Evolutionary conservation across 495 filamentous ascomycete genomes (phyloP).

Genomic region (Podospora fimiseda): DNA sequence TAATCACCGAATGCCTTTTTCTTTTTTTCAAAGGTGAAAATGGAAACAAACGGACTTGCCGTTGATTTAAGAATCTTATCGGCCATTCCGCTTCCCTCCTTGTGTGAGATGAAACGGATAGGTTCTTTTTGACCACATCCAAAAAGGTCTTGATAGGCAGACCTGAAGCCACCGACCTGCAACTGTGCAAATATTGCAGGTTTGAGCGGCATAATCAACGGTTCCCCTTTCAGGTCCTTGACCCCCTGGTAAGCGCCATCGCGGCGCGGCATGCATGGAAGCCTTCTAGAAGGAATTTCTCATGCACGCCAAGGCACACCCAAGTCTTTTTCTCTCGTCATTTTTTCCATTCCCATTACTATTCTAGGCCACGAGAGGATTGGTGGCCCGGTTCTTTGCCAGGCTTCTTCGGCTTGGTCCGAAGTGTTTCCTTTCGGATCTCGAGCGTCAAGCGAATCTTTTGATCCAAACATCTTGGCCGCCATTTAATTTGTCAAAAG

Average conservation of each 20-base stretch:
- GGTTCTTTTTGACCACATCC: no score
- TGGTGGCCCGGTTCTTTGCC: background rate
- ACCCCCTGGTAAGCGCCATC: conserved; percentile 4
- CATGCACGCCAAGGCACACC: background rate
- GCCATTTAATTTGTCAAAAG: no score
- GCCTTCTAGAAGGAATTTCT: conserved; percentile 12
- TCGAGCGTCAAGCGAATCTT: background rate
- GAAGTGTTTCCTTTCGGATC: background rate
- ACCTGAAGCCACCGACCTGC: no score
- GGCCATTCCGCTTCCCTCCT: conserved; percentile 2
- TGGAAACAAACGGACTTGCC: background rate
- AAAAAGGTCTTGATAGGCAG: no score
- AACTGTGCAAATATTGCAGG: no score
- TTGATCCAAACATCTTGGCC: no score
- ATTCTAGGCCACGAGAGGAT: background rate
- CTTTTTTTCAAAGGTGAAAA: no score
- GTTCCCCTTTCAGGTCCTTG: background rate
- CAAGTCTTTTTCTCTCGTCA: background rate
- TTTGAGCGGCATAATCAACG: conserved; percentile 5
- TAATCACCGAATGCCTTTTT: no score
- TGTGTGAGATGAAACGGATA: no score
- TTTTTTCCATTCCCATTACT: background rate
- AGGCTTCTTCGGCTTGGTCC: background rate
- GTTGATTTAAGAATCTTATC: background rate
- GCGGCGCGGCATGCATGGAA: conserved; percentile 14